Conservation (phyloP, 768 basidiomycete species). For the Suillus subalutaceus region DNA sequence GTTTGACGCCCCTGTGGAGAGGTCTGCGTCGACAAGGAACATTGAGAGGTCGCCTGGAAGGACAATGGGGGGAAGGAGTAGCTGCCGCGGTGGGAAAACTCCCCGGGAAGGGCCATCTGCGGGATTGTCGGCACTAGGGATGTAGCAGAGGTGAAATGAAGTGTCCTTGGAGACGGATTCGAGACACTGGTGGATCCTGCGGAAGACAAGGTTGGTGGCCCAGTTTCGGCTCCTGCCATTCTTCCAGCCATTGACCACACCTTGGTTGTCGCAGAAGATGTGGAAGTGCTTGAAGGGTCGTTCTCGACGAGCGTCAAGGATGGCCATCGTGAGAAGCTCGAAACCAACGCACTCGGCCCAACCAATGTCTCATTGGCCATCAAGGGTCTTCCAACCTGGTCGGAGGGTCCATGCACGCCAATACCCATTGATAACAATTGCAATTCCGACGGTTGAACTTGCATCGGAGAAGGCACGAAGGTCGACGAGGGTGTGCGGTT, state of each 20-base stretch:
- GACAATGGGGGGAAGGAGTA: conserved; percentile 34
- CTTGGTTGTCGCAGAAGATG: conserved; percentile 21
- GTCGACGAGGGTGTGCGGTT: conserved; percentile 25
- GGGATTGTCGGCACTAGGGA: background rate
- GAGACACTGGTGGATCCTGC: no score
- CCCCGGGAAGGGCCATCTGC: background rate
- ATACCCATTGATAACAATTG: conserved; percentile 22
- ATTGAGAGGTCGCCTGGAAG: conserved; percentile 28
- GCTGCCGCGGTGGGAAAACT: background rate
- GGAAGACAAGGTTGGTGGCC: no score
- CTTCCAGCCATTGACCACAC: no score
- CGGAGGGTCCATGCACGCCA: conserved; percentile 35
- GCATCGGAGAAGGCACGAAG: conserved; percentile 33
- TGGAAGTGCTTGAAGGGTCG: background rate
- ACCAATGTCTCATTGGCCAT: conserved; percentile 37
- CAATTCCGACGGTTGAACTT: conserved; percentile 38
- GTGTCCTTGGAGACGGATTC: no score
- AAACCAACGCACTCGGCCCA: conserved; percentile 53
- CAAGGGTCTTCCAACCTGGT: conserved; percentile 29
- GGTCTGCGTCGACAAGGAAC: conserved; percentile 7
- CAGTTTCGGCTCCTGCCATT: no score
- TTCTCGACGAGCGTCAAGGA: background rate
- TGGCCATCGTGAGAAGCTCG: conserved; percentile 36
- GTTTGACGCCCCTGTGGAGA: background rate
- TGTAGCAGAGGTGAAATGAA: no score